These are phyloP conservation scores for Patellifolia procumbens DNA, from an alignment of 179 eudicot genomes.

Conservation along the genomic window DNA sequence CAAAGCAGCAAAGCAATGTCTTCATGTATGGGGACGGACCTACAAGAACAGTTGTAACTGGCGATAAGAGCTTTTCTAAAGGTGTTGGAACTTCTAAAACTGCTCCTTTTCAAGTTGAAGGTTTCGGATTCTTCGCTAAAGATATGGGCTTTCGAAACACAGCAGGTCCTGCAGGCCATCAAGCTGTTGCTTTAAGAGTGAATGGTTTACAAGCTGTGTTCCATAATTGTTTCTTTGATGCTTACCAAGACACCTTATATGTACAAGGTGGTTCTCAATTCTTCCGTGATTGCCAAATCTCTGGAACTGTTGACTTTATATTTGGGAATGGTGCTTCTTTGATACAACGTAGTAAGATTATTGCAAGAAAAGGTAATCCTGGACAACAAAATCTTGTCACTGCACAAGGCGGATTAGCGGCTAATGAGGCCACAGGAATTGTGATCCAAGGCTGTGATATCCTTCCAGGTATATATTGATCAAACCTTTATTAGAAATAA, in stretches of 20 bases:
- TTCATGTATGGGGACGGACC: conserved; percentile 89
- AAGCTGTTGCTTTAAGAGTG: conserved; percentile 42
- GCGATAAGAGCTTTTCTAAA: conserved; percentile 36
- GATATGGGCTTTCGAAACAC: conserved; percentile 49
- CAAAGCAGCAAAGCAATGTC: conserved; percentile 40
- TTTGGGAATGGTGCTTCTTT: conserved; percentile 46
- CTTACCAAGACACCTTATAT: conserved; percentile 46
- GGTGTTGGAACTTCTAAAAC: conserved; percentile 46
- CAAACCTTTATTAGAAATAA: too few relatives aligned
- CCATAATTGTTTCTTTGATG: conserved; percentile 40
- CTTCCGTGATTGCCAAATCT: conserved; percentile 39
- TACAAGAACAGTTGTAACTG: conserved; percentile 51
- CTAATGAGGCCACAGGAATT: conserved; percentile 39
- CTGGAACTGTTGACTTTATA: conserved; percentile 45
- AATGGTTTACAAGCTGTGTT: conserved; percentile 38
- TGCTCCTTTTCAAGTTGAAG: conserved; percentile 54
- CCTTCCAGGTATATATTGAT: too few relatives aligned
- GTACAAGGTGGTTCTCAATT: conserved; percentile 49
- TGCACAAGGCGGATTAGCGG: conserved; percentile 41
- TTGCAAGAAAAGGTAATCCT: conserved; percentile 27
- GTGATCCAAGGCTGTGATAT: conserved; percentile 41
- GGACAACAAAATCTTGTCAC: conserved; percentile 41
- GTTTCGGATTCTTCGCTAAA: conserved; percentile 28
- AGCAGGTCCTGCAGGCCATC: conserved; percentile 42
- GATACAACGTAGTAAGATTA: conserved; percentile 31